Evolutionary conservation across 805 yeast species (phyloP), one percentile per base, ranked within the genome.

Genomic region (Yarrowia deformans): DNA sequence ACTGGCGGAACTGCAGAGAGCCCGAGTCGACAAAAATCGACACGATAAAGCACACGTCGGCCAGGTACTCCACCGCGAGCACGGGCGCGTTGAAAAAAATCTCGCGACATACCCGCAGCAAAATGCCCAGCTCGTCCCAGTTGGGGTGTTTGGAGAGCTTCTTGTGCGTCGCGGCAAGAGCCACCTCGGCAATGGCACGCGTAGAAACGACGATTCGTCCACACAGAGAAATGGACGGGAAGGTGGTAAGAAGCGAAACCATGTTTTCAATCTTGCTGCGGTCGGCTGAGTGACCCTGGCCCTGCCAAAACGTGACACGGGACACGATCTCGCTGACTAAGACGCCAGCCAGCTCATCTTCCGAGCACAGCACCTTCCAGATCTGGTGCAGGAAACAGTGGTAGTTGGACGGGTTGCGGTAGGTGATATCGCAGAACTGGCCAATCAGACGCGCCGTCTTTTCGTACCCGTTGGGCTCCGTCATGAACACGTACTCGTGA

Each of bases 311-410:
- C 72, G 90, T 84, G 0, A 93, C 89, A 71, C 88, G 88, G 1
- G 88, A 85, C 7, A 91, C 85, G 29, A 90, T 85, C 74, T 91
- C 97, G 71, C 90, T 93, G 12, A 91, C 83, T 32, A 91, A 80
- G 3, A 86, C 77, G 1, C 84, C 81, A 3, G 85, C 83, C 13
- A 91, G 77, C 46, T 86, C 80, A 54, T 87, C 87, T 68, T 90
- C 93, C 1, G 84, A 74, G 29, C 89, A 86, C 14, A 92, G 74
- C 66, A 84, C 82, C 45, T 86, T 83, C 97, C 97, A 92, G 18
- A 91, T 79, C 64, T 84, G 83, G 46, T 85, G 83, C 67, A 87
- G 83, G 72, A 90, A 84, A 1, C 84, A 80, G 16, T 87, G 81
- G 37, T 88, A 81, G 32, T 84, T 83, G 0, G 80, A 79, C 9